Conservation (phyloP, 768 basidiomycete species). For the Mycena floridula region DNA sequence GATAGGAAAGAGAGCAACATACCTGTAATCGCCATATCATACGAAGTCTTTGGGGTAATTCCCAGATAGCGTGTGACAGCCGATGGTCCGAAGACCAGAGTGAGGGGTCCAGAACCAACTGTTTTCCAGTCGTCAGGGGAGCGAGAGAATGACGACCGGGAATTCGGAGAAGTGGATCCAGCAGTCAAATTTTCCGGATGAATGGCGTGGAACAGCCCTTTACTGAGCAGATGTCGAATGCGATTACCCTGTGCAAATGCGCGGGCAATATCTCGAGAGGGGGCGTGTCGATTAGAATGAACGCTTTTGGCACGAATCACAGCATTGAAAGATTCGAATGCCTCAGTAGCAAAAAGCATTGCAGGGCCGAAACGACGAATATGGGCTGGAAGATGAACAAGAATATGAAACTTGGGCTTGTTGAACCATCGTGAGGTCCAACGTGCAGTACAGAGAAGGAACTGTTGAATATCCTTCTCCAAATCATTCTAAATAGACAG, state of each 20-base stretch:
- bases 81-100: not conserved
- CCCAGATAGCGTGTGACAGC: not conserved
- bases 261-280: conserved; percentile 12
- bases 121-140: not conserved
- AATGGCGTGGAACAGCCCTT: conserved; percentile 3
- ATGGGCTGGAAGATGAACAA: conserved; percentile 19
- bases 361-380: conserved; percentile 22
- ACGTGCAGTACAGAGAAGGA: conserved; percentile 9
- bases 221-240: conserved; percentile 2
- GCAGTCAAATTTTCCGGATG: not conserved
- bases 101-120: not conserved
- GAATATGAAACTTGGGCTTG: conserved; percentile 20
- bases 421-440: conserved; percentile 16
- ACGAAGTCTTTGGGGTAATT: not conserved
- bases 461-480: conserved; percentile 16
- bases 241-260: conserved; percentile 9
- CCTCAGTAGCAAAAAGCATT: conserved; percentile 21
- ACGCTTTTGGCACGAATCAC: conserved; percentile 12
- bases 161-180: not conserved
- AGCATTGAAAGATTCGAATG: conserved; percentile 19
- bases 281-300: conserved; percentile 10
- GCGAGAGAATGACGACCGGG: not conserved
- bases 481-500: conserved; percentile 7
- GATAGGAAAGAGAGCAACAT: not conserved
- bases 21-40: not conserved